Base-by-base conservation (phyloP, 768 basidiomycete genomes). In the Tylopilus subfusipes region DNA sequence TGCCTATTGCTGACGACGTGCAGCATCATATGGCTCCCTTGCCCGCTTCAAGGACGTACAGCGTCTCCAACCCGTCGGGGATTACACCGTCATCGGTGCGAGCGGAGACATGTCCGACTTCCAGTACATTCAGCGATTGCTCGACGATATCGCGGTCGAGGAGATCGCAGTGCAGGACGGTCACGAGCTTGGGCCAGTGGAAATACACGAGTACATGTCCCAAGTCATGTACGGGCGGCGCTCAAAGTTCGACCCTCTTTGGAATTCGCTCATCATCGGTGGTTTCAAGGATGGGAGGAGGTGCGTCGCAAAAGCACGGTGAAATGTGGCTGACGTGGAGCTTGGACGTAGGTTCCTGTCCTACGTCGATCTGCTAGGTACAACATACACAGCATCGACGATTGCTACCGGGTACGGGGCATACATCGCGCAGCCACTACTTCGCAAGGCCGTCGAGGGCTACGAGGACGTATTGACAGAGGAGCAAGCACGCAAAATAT, bases 21-120 rank as follows among this genome's bases (percentile, higher is more conserved):
- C 57, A 93, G 94, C 93, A 12, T 98, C 97, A 0, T 98, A 98
- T 65, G 96, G 97, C 56, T 98, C 96, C 8, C 86, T 98, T 47
- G 94, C 97, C 2, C 87, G 95, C 31, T 97, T 97, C 84, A 93
- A 92, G 78, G 93, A 95, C 66, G 77, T 98, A 54, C 83, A 88
- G 60, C 90, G 97, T 71, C 82, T 99, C 25, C 86, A 91, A 65
- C 71, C 88, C 5, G 85, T 97, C 31, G 94, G 95, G 9, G 74
- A 80, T 34, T 82, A 85, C 73, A 96, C 94, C 42, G 79, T 95
- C 56, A 77, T 99, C 62, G 97, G 92, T 21, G 96, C 90, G 3
- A 85, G 92, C 16, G 97, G 97, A 25, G 97, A 99, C 76, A 91
- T 99, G 86, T 89, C 89, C 63, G 97, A 99, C 75, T 98, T 93